phyloP scores from a whole-genome alignment of 2,329 filamentous ascomycete species.

The Ophioceras dolichostomum region DNA sequence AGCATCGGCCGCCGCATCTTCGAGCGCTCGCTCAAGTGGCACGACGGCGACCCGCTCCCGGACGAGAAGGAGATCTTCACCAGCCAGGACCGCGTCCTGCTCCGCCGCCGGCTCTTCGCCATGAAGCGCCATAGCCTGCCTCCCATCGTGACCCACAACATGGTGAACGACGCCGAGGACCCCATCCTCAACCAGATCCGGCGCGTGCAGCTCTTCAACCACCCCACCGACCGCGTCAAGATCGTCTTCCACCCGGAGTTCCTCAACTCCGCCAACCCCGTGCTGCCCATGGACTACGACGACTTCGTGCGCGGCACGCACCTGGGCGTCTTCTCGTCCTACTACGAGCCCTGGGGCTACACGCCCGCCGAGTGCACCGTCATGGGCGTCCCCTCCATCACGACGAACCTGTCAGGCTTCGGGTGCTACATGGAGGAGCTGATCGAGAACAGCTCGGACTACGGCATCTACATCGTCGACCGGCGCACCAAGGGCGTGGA shows the following conservation, averaged over 20 bases:
- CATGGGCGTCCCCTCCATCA: slow-evolving; percentile 97
- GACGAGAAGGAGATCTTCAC: slow-evolving; percentile 96
- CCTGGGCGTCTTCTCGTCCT: slow-evolving; percentile 88
- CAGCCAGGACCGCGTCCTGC: slow-evolving; percentile 79
- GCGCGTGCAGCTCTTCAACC: slow-evolving; percentile 93
- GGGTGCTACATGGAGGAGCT: slow-evolving; percentile 99
- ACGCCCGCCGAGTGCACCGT: slow-evolving; percentile 97
- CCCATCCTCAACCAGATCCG: slow-evolving; percentile 93
- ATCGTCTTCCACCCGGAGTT: slow-evolving; percentile 98
- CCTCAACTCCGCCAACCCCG: slow-evolving; percentile 87
- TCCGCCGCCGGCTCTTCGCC: slow-evolving; percentile 83
- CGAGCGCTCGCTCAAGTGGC: slow-evolving; percentile 88
- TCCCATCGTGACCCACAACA: slow-evolving; percentile 97
- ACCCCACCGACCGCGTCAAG: slow-evolving; percentile 90
- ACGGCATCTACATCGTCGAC: slow-evolving; percentile 98
- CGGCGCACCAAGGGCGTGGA: slow-evolving; percentile 91
- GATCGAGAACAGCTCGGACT: slow-evolving; percentile 95
- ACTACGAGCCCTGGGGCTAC: slow-evolving; percentile 99
- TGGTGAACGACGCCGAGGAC: slow-evolving; percentile 88
- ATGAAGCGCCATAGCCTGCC: slow-evolving; percentile 90
- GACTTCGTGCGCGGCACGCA: slow-evolving; percentile 97
- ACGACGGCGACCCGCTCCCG: slow-evolving; percentile 83
- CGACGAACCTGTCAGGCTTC: slow-evolving; percentile 93
- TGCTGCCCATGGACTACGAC: slow-evolving; percentile 92
- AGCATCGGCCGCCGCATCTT: slow-evolving; percentile 91